A percentile compares a stretch with the other conserved stretches of the same genome.
phyloP scores from a whole-genome alignment of 2,329 filamentous ascomycete species.

The Arthrocladium fulminans region DNA sequence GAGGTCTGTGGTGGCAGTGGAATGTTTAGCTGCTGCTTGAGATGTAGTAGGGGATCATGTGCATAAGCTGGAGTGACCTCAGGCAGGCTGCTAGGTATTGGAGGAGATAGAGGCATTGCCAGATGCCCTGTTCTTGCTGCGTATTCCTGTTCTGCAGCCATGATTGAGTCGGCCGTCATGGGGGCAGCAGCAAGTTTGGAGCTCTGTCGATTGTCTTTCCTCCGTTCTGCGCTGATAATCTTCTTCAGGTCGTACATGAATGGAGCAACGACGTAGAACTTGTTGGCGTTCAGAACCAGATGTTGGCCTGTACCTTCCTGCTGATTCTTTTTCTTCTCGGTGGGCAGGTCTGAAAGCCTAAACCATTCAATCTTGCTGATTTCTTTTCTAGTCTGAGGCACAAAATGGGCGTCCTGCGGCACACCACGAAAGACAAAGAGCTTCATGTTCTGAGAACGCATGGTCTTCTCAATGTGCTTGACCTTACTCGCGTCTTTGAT shows the following conservation, averaged over 20 bases:
- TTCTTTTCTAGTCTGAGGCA: constrained; percentile 87
- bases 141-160: not conserved
- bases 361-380: constrained; percentile 98
- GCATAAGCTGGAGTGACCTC: constrained; percentile 27
- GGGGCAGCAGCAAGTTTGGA: constrained; percentile 34
- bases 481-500: constrained; percentile 62
- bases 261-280: constrained; percentile 96
- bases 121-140: not conserved
- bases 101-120: constrained; percentile 15
- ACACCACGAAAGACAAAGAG: constrained; percentile 88
- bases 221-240: constrained; percentile 81
- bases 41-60: constrained; percentile 41
- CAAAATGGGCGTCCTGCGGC: constrained; percentile 76
- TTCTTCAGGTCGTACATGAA: constrained; percentile 79
- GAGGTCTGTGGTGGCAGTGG: constrained; percentile 16
- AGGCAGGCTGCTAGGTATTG: constrained; percentile 31
- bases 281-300: constrained; percentile 59
- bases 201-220: constrained; percentile 56
- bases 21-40: constrained; percentile 43
- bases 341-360: constrained; percentile 76
- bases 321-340: constrained; percentile 59
- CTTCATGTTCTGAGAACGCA: constrained; percentile 86
- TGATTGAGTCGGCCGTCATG: constrained; percentile 13
- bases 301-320: constrained; percentile 46
- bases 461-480: constrained; percentile 79